Evolutionary conservation across 2,329 filamentous ascomycete genomes (phyloP).

Genomic region (Fragosphaeria purpurea): DNA sequence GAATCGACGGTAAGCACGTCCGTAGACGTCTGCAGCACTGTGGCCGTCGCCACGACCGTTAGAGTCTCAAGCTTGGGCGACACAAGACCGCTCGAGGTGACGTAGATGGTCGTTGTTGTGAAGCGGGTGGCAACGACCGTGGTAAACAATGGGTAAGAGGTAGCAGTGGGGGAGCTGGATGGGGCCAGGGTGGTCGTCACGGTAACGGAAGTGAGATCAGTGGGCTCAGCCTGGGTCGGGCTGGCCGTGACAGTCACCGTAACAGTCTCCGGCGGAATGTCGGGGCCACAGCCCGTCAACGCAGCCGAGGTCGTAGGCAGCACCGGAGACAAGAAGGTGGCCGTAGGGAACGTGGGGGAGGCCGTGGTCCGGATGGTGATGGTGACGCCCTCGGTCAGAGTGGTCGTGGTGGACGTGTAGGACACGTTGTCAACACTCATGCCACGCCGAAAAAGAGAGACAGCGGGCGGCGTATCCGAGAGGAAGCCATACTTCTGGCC

Average conservation of each 20-base stretch:
- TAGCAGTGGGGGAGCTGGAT: not conserved
- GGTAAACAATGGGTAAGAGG: not conserved
- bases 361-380: constrained; percentile 9
- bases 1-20: constrained; percentile 1
- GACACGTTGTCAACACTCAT: constrained; percentile 13
- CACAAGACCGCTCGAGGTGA: constrained; percentile 7
- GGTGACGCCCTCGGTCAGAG: constrained; percentile 9
- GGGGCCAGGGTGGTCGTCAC: not conserved
- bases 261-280: not conserved
- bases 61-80: constrained; percentile 1
- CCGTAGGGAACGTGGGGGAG: constrained; percentile 2
- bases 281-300: not conserved
- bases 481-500: not conserved
- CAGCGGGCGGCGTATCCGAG: constrained; percentile 10
- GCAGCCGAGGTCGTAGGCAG: not conserved
- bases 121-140: constrained; percentile 5
- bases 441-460: constrained; percentile 10
- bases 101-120: constrained; percentile 7
- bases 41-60: constrained; percentile 4
- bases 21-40: constrained; percentile 1
- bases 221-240: no score
- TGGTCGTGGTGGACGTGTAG: constrained; percentile 19
- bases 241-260: constrained; percentile 1
- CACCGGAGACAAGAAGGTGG: not conserved
- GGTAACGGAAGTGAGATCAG: not conserved